Conservation (phyloP, 1,284 basidiomycete genomes). For the Rhodotorula sp. region DNA sequence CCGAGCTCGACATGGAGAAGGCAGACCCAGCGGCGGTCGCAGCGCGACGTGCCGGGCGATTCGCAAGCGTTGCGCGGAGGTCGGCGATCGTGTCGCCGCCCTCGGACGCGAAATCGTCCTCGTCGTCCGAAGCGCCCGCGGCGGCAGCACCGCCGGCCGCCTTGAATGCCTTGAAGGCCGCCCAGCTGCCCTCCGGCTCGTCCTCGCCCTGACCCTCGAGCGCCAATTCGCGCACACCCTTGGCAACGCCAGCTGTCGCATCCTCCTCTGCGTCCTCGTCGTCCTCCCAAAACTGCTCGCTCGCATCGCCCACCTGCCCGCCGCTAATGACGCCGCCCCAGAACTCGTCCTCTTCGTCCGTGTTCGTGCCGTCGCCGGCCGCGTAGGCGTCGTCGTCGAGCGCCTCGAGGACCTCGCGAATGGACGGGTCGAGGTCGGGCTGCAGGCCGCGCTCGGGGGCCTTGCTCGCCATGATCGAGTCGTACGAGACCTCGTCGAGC, state of each 20-base stretch:
- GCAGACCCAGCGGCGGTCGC: constrained; percentile 58
- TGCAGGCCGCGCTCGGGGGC: constrained; percentile 68
- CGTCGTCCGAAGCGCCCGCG: constrained; percentile 48
- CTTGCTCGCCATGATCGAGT: constrained; percentile 31
- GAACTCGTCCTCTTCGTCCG: constrained; percentile 54
- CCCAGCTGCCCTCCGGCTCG: constrained; percentile 20
- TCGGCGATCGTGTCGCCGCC: constrained; percentile 70
- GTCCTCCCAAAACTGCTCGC: constrained; percentile 32
- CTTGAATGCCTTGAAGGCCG: constrained; percentile 53
- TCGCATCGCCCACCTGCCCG: constrained; percentile 41
- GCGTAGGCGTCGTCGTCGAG: constrained; percentile 95
- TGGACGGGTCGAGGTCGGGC: constrained; percentile 94
- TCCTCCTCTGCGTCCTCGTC: constrained; percentile 21
- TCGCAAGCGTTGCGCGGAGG: constrained; percentile 57
- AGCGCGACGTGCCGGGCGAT: constrained; percentile 72
- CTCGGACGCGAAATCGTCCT: constrained; percentile 56
- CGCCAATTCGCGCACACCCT: constrained; percentile 64
- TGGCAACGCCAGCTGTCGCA: constrained; percentile 46
- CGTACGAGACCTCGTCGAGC: constrained; percentile 40
- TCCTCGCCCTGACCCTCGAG: constrained; percentile 13
- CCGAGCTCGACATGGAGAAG: constrained; percentile 95
- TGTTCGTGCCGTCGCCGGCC: constrained; percentile 35
- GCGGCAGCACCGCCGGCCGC: constrained; percentile 34
- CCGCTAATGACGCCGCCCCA: constrained; percentile 53
- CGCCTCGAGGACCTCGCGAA: constrained; percentile 90